Conservation (phyloP, 257 asterid genomes). For the Nicotiana undulata region DNA sequence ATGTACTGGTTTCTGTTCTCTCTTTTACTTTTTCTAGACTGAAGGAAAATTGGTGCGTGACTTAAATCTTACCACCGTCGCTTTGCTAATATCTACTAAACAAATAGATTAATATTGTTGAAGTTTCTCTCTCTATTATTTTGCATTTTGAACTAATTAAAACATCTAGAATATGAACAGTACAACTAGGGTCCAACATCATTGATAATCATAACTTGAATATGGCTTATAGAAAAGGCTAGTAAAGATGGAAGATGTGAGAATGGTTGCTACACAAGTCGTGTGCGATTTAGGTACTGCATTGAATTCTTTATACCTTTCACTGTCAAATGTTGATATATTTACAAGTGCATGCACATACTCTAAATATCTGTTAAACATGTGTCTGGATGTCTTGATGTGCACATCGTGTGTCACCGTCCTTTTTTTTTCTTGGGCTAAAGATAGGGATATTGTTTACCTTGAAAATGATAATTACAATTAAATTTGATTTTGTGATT, state of each 20-base stretch:
- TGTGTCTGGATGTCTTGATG: not conserved
- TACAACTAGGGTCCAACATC: no score
- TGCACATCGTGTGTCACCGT: not conserved
- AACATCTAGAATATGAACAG: no score
- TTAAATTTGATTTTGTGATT: no score
- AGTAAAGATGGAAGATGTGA: not conserved
- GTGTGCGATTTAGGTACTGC: slow-evolving; percentile 23
- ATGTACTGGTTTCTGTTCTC: not conserved
- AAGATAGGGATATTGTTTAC: no score
- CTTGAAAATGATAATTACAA: no score
- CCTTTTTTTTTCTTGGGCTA: not conserved
- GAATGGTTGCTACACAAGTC: slow-evolving; percentile 15
- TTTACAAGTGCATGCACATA: not conserved
- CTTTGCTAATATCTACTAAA: not conserved
- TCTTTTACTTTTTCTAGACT: not conserved
- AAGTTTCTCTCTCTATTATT: no score
- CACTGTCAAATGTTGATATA: slow-evolving; percentile 17
- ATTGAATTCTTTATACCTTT: slow-evolving; percentile 32
- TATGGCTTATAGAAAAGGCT: no score
- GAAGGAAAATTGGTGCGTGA: not conserved
- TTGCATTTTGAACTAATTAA: no score
- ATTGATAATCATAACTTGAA: no score
- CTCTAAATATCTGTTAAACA: not conserved
- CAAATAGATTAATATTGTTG: not conserved
- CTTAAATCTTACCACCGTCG: not conserved